Percentiles rank a stretch among this genome's conserved stretches.
These are phyloP conservation scores for Aureobasidium melanogenum DNA, from an alignment of 2,329 filamentous ascomycete species.

Conservation along the genomic window DNA sequence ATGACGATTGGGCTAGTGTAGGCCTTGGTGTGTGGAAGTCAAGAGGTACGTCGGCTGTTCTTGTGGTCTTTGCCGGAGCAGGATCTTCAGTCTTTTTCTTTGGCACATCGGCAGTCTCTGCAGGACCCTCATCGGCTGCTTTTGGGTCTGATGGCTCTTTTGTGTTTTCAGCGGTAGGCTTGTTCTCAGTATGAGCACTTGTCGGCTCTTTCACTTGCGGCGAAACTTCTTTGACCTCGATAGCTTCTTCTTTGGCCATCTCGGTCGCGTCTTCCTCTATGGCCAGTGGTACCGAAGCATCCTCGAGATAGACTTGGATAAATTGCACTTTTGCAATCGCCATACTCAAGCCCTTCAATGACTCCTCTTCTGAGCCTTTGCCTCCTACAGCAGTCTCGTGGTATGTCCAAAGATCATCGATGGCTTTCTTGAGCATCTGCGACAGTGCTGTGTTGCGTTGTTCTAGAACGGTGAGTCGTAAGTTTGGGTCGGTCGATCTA, in stretches of 20 bases:
- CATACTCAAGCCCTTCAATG: conserved; percentile 35
- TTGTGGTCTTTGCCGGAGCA: not conserved
- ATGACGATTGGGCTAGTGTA: conserved; percentile 63
- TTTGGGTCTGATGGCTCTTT: not conserved
- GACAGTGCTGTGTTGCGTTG: conserved; percentile 58
- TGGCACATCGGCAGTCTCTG: conserved; percentile 14
- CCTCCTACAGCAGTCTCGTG: conserved; percentile 40
- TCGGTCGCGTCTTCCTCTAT: conserved; percentile 30
- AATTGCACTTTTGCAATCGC: conserved; percentile 44
- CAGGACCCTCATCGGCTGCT: not conserved
- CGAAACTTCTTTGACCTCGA: not conserved
- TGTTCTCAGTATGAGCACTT: not conserved
- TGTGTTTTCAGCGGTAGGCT: not conserved
- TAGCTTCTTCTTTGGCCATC: conserved; percentile 5
- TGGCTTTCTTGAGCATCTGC: conserved; percentile 57
- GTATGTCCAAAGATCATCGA: conserved; percentile 53
- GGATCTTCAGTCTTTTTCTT: not conserved
- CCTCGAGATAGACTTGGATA: conserved; percentile 42
- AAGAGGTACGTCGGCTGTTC: not conserved
- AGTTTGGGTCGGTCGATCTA: conserved; percentile 27
- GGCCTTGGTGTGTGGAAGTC: conserved; percentile 29
- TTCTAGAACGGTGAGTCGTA: conserved; percentile 46
- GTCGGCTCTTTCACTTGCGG: not conserved
- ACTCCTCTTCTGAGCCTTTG: conserved; percentile 25
- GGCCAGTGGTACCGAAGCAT: conserved; percentile 36